Conservation (phyloP, 2,329 filamentous ascomycete genomes). For the Acarospora socialis region DNA sequence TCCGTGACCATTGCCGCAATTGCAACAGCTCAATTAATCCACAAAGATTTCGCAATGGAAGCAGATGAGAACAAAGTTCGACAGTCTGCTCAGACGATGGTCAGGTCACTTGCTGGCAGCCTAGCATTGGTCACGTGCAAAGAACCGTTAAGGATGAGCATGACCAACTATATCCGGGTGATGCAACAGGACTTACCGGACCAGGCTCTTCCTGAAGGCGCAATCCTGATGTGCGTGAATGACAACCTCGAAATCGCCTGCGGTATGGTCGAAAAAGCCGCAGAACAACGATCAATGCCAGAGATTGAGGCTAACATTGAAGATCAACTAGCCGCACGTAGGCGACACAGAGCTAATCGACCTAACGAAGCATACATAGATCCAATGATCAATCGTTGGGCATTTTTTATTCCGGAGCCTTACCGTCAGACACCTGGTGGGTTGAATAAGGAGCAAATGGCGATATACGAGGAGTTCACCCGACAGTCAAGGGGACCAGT, state of each 20-base stretch:
- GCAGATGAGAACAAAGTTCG: slow-evolving; percentile 76
- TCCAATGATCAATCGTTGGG: slow-evolving; percentile 71
- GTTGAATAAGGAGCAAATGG: slow-evolving; percentile 80
- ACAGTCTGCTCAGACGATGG: slow-evolving; percentile 80
- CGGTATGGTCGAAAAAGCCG: slow-evolving; percentile 85
- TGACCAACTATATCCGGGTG: slow-evolving; percentile 93
- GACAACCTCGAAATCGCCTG: slow-evolving; percentile 92
- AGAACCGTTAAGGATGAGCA: slow-evolving; percentile 88
- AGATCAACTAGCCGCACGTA: slow-evolving; percentile 60
- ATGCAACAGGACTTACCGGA: slow-evolving; percentile 51
- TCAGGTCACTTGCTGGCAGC: slow-evolving; percentile 85
- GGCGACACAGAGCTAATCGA: slow-evolving; percentile 58
- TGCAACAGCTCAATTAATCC: slow-evolving; percentile 85
- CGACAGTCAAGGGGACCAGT: slow-evolving; percentile 59
- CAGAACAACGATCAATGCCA: slow-evolving; percentile 79
- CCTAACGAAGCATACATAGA: slow-evolving; percentile 79
- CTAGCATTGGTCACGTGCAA: slow-evolving; percentile 96
- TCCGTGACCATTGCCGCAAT: slow-evolving; percentile 97
- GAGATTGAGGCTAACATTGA: slow-evolving; percentile 94
- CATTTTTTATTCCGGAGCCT: slow-evolving; percentile 82
- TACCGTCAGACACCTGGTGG: slow-evolving; percentile 75
- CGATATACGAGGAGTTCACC: slow-evolving; percentile 93
- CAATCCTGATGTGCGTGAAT: slow-evolving; percentile 97
- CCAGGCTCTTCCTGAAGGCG: slow-evolving; percentile 68
- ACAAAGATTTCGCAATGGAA: slow-evolving; percentile 93